Evolutionary conservation across 1,139 yeast species (phyloP).

Genomic region (Nematodospora anomalae): DNA sequence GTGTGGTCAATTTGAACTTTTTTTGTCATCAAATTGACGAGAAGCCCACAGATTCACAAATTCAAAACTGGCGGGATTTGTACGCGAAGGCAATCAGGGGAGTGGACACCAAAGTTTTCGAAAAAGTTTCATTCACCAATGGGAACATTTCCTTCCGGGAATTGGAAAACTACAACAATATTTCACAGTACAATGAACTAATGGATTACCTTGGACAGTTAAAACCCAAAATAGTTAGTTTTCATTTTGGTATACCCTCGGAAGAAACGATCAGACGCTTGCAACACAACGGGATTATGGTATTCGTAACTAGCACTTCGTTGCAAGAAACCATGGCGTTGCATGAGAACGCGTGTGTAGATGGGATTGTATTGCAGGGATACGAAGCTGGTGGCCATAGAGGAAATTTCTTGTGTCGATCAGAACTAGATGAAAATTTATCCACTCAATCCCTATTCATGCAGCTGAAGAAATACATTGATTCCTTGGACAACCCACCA

Average conservation of each 20-base stretch:
- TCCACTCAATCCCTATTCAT: slow-evolving; percentile 34
- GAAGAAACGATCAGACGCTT: slow-evolving; percentile 37
- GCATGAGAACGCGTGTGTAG: slow-evolving; percentile 26
- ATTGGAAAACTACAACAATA: slow-evolving; percentile 18
- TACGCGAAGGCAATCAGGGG: slow-evolving; percentile 13
- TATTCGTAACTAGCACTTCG: slow-evolving; percentile 50
- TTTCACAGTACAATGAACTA: slow-evolving; percentile 14
- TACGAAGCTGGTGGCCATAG: slow-evolving; percentile 59
- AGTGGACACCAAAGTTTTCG: slow-evolving; percentile 13
- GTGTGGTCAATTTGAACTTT: slow-evolving; percentile 45
- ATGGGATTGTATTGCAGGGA: slow-evolving; percentile 50
- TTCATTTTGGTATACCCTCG: slow-evolving; percentile 50
- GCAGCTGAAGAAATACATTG: slow-evolving; percentile 18
- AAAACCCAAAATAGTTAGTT: slow-evolving; percentile 41
- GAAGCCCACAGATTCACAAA: slow-evolving; percentile 19
- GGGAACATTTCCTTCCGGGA: slow-evolving; percentile 40
- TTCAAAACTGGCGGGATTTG: slow-evolving; percentile 27
- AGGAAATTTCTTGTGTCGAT: slow-evolving; percentile 37
- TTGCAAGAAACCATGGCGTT: slow-evolving; percentile 34
- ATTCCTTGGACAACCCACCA: slow-evolving; percentile 12
- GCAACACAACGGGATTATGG: slow-evolving; percentile 47
- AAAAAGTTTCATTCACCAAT: slow-evolving; percentile 19
- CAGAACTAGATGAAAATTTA: slow-evolving; percentile 32
- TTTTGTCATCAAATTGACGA: slow-evolving; percentile 39
- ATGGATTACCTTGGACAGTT: slow-evolving; percentile 14